Evolutionary conservation across 257 asterid species (phyloP).

Genomic region (Solanum sparsipilum): DNA sequence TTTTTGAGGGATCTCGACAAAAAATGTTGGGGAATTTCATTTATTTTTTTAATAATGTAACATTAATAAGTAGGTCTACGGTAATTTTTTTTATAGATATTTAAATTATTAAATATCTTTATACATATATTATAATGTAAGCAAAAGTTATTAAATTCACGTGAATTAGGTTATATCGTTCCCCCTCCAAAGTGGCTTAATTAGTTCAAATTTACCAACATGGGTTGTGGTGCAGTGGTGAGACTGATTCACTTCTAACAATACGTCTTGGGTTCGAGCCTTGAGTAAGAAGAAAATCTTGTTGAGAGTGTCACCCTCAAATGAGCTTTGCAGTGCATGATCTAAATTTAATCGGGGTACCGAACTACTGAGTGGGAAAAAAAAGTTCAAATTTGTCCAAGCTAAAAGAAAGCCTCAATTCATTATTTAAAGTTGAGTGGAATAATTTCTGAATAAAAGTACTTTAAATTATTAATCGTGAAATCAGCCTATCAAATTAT

Average conservation of each 20-base stretch:
- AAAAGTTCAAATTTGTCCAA: background rate
- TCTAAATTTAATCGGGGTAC: background rate
- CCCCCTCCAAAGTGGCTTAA: background rate
- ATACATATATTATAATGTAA: background rate
- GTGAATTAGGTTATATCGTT: background rate
- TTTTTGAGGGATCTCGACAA: background rate
- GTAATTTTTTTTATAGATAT: background rate
- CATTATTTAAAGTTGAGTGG: background rate
- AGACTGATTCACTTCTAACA: background rate
- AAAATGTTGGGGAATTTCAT: background rate
- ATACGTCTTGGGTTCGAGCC: background rate
- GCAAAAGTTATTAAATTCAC: background rate
- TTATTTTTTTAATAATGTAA: background rate
- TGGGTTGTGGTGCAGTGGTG: background rate
- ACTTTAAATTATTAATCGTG: background rate
- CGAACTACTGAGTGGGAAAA: too few species aligned
- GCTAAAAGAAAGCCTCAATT: background rate
- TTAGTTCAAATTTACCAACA: background rate
- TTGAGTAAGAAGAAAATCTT: too few species aligned
- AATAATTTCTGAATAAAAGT: background rate
- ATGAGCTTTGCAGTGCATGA: too few species aligned
- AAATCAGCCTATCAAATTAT: background rate
- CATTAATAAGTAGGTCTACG: background rate
- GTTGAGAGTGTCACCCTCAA: fast-evolving
- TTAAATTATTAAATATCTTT: background rate